These are phyloP conservation scores for Alternaria hordeiaustralica DNA, from an alignment of 2,329 filamentous ascomycete genomes.

Conservation along the genomic window DNA sequence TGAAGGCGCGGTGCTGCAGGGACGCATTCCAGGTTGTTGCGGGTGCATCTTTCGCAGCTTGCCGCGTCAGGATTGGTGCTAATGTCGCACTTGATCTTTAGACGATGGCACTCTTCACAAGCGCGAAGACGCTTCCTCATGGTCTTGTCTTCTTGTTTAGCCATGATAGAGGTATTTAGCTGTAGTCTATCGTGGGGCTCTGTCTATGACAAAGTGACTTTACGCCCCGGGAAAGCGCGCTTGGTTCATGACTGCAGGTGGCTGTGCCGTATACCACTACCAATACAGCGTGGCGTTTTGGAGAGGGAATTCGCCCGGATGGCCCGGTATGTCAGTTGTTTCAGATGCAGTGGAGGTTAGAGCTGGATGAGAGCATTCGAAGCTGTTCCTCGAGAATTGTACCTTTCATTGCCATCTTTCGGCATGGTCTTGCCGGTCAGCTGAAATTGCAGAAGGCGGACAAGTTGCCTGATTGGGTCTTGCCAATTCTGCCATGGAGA, in stretches of 20 bases:
- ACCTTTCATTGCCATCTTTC: neutral
- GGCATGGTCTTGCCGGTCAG: neutral
- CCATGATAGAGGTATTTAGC: neutral
- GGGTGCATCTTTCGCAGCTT: slow-evolving; percentile 32
- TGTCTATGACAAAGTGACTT: slow-evolving; percentile 11
- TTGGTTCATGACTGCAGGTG: slow-evolving; percentile 1
- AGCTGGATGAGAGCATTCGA: neutral
- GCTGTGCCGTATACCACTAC: neutral
- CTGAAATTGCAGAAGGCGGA: neutral
- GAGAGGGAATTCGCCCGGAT: neutral
- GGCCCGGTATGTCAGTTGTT: neutral
- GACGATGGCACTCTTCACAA: slow-evolving; percentile 38
- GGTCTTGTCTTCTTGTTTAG: neutral
- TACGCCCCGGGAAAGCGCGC: neutral
- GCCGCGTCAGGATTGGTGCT: slow-evolving; percentile 17
- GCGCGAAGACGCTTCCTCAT: slow-evolving; percentile 34
- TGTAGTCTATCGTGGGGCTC: neutral
- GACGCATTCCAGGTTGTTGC: slow-evolving; percentile 29
- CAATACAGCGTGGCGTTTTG: neutral
- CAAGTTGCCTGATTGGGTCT: neutral
- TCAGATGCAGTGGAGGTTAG: neutral
- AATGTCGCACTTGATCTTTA: slow-evolving; percentile 41
- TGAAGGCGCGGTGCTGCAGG: slow-evolving; percentile 36
- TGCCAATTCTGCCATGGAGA: neutral
- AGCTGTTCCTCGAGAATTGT: neutral